Conservation (phyloP, 2,329 filamentous ascomycete genomes). For the Sporothrix protearum region DNA sequence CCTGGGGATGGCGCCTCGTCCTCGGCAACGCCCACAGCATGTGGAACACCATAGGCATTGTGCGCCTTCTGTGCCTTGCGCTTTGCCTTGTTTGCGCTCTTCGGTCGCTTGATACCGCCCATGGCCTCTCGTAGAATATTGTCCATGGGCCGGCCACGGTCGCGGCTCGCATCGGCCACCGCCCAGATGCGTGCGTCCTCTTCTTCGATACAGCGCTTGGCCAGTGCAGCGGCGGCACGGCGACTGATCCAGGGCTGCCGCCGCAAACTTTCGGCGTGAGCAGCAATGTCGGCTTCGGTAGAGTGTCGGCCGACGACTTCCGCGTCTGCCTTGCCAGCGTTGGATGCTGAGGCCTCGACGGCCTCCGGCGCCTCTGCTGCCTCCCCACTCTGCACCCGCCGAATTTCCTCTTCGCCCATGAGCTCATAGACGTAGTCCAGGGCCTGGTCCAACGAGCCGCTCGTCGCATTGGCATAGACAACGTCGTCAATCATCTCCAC, state of each 20-base stretch:
- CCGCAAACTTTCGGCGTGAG: slow-evolving; percentile 13
- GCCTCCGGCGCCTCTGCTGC: neutral
- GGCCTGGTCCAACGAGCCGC: slow-evolving; percentile 37
- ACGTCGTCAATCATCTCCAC: slow-evolving; percentile 34
- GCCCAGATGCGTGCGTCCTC: slow-evolving; percentile 36
- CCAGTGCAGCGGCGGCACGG: slow-evolving; percentile 35
- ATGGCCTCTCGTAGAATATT: slow-evolving; percentile 20
- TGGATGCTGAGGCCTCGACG: neutral
- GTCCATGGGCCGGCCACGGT: slow-evolving; percentile 28
- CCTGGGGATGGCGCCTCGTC: neutral
- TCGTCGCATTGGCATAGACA: slow-evolving; percentile 35
- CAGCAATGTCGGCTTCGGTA: neutral
- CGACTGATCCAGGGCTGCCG: slow-evolving; percentile 35
- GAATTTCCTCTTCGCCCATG: slow-evolving; percentile 7
- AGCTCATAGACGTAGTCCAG: slow-evolving; percentile 36
- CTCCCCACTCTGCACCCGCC: neutral
- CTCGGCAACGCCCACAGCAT: neutral
- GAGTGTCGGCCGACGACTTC: neutral
- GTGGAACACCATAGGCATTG: slow-evolving; percentile 26
- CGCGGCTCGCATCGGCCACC: slow-evolving; percentile 32
- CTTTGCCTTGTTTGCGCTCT: neutral
- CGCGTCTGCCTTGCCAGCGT: neutral
- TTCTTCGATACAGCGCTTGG: slow-evolving; percentile 36
- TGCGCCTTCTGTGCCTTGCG: neutral
- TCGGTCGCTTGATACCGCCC: neutral